These are phyloP conservation scores for Salvia hispanica DNA, from an alignment of 257 asterid species.

Conservation along the genomic window DNA sequence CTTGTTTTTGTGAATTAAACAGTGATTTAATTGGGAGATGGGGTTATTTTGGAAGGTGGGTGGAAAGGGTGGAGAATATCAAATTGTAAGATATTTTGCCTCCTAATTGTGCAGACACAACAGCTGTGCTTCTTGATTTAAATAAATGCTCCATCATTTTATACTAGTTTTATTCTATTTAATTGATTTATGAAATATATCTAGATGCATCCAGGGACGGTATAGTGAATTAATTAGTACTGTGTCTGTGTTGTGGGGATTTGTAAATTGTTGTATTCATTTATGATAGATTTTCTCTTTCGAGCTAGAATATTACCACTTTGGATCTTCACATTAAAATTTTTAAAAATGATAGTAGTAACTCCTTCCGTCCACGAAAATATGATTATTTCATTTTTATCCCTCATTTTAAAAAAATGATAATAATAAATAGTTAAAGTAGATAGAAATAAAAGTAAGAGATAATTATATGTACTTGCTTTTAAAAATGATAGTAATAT, in stretches of 20 bases:
- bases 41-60: slow-evolving; percentile 54
- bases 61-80: slow-evolving; percentile 56
- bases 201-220: slow-evolving; percentile 22
- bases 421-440: no score
- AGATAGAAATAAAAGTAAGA: no score
- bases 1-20: slow-evolving; percentile 19
- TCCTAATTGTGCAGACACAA: slow-evolving; percentile 58
- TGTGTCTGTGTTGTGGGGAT: not conserved
- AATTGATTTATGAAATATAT: slow-evolving; percentile 8
- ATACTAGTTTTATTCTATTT: not conserved
- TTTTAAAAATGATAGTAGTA: no score
- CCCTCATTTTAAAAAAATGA: no score
- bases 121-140: slow-evolving; percentile 56
- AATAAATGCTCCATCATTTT: slow-evolving; percentile 34
- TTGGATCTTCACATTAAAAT: no score
- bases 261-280: no score
- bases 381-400: no score
- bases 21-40: slow-evolving; percentile 8
- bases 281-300: no score
- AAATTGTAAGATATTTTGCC: slow-evolving; percentile 72
- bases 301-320: no score
- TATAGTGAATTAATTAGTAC: not conserved
- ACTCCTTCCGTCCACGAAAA: no score
- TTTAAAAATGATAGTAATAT: no score
- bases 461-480: no score